Percentiles rank a stretch among this genome's conserved stretches.
Conservation (phyloP, 1,284 basidiomycete species). For the Tylopilus orsonianus region DNA sequence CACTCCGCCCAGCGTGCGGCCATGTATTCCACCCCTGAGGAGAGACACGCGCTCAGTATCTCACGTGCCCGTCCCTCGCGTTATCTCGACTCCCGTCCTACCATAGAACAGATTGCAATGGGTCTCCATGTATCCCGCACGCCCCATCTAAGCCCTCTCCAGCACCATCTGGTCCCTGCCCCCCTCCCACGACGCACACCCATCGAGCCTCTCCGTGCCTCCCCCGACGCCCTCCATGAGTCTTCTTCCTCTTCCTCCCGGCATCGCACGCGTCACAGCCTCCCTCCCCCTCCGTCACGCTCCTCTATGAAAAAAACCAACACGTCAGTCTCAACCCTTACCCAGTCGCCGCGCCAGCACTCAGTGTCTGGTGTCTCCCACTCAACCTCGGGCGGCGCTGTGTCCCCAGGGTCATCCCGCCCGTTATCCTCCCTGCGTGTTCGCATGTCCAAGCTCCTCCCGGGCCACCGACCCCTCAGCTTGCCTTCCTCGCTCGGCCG, state of each 20-base stretch:
- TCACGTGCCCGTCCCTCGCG: conserved; percentile 41
- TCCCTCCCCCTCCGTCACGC: conserved; percentile 54
- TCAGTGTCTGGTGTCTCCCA: conserved; percentile 40
- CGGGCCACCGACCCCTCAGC: conserved; percentile 41
- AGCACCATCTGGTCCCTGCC: conserved; percentile 19
- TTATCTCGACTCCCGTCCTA: conserved; percentile 52
- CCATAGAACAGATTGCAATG: conserved; percentile 73
- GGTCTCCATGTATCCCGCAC: conserved; percentile 72
- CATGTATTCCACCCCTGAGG: conserved; percentile 56
- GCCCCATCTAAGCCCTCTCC: conserved; percentile 48
- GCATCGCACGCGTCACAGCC: conserved; percentile 31
- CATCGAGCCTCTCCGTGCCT: conserved; percentile 4
- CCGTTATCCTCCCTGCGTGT: conserved; percentile 43
- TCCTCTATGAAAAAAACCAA: conserved; percentile 61
- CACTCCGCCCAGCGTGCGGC: conserved; percentile 30
- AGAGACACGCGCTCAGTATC: conserved; percentile 34
- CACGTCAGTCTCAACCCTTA: conserved; percentile 30
- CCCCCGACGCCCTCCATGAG: conserved; percentile 23
- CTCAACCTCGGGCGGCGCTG: conserved; percentile 45
- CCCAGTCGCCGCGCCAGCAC: conserved; percentile 37
- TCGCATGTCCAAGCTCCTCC: conserved; percentile 53
- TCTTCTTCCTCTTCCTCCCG: conserved; percentile 27
- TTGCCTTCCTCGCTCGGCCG: conserved; percentile 37
- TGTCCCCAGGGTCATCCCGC: conserved; percentile 38
- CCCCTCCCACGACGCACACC: conserved; percentile 22